Percentiles rank a stretch among this genome's conserved stretches.
phyloP scores from a whole-genome alignment of 2,329 filamentous ascomycete species.

The Aureobasidium musti region DNA sequence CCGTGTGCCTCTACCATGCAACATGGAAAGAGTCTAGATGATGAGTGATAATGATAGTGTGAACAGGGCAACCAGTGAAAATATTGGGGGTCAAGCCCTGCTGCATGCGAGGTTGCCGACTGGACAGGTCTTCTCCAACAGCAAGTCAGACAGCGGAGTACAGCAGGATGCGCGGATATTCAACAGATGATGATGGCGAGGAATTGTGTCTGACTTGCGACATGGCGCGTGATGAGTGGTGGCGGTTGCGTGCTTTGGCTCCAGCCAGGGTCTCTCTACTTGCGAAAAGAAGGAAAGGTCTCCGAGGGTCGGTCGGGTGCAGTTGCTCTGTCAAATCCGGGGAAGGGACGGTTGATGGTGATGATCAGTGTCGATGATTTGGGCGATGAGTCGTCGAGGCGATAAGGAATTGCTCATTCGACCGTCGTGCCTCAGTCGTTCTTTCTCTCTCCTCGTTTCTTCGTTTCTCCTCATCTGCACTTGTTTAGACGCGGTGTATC shows the following conservation, averaged over 20 bases:
- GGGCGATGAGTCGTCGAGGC: conserved; percentile 11
- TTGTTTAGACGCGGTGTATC: no score
- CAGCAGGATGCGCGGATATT: background rate
- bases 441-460: background rate
- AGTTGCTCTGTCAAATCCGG: conserved; percentile 12
- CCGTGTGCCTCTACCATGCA: background rate
- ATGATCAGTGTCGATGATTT: conserved; percentile 12
- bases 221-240: conserved; percentile 16
- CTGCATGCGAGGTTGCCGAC: conserved; percentile 9
- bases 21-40: background rate
- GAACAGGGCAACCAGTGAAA: background rate
- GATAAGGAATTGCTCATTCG: conserved; percentile 25
- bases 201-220: conserved; percentile 13
- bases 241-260: conserved; percentile 17
- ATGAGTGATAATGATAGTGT: background rate
- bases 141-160: background rate
- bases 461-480: background rate
- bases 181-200: conserved; percentile 2
- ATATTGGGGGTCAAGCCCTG: conserved; percentile 7
- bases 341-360: background rate
- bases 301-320: background rate
- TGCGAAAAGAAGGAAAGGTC: background rate
- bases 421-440: background rate
- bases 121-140: background rate
- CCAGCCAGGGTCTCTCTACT: background rate